Evolutionary conservation across 2,329 filamentous ascomycete species (phyloP).

Genomic region (Penicillium paneum): DNA sequence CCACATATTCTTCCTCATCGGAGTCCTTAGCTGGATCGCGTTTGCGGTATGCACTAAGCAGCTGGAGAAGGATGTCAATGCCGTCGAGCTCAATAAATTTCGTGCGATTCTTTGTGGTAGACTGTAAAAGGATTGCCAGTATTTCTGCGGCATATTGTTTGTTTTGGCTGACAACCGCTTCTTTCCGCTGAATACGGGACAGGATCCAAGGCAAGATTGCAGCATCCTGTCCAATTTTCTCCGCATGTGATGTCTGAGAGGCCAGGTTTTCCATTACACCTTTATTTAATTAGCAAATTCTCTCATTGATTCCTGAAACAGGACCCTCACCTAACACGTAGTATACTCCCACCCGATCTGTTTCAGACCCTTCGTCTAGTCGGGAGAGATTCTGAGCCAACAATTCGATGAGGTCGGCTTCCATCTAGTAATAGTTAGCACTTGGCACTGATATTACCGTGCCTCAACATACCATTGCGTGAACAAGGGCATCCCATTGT

Average conservation of each 20-base stretch:
- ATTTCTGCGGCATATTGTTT: slow-evolving; percentile 94
- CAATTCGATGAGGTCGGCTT: slow-evolving; percentile 43
- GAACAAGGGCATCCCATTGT: slow-evolving; percentile 75
- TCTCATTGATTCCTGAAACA: too few species aligned
- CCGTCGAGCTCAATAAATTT: slow-evolving; percentile 65
- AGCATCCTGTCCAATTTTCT: slow-evolving; percentile 68
- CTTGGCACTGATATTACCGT: not conserved
- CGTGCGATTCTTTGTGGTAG: slow-evolving; percentile 62
- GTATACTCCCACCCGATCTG: slow-evolving; percentile 82
- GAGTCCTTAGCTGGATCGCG: slow-evolving; percentile 80
- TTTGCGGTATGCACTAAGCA: slow-evolving; percentile 79
- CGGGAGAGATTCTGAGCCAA: slow-evolving; percentile 62
- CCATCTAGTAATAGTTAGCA: slow-evolving; percentile 34
- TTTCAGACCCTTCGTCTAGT: slow-evolving; percentile 68
- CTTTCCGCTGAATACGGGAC: slow-evolving; percentile 65
- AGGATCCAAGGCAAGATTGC: slow-evolving; percentile 74
- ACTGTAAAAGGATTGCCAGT: slow-evolving; percentile 81
- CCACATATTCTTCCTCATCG: slow-evolving; percentile 91
- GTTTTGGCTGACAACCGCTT: slow-evolving; percentile 74
- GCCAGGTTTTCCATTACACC: slow-evolving; percentile 81
- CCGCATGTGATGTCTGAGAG: slow-evolving; percentile 64
- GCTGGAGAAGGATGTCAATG: slow-evolving; percentile 75
- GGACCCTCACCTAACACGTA: slow-evolving; percentile 60
- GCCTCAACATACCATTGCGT: slow-evolving; percentile 49
- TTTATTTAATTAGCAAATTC: slow-evolving; percentile 14